Evolutionary conservation across 306 rosid genomes (phyloP).

Genomic region (Castanopsis chinensis): DNA sequence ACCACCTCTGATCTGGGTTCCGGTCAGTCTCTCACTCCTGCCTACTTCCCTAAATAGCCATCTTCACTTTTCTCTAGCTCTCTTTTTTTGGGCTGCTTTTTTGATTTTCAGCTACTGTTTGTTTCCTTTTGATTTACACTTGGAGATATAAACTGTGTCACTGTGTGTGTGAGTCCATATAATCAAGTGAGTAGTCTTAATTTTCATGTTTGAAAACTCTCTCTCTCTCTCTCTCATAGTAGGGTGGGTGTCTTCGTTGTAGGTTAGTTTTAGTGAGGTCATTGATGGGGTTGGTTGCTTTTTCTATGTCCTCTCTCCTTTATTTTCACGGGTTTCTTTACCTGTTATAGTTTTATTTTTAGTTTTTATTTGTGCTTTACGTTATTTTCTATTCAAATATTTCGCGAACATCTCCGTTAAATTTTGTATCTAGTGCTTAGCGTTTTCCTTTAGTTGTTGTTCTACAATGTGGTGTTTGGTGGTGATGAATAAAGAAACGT

Average conservation of each 20-base stretch:
- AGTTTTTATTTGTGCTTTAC: neutral
- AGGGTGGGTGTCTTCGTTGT: conserved; percentile 16
- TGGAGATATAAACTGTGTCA: neutral
- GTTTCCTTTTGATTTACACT: neutral
- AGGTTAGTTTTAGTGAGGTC: conserved; percentile 33
- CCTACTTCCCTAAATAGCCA: neutral
- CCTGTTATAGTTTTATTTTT: neutral
- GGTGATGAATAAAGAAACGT: conserved; percentile 13
- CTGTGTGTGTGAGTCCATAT: neutral
- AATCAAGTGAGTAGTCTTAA: conserved; percentile 1
- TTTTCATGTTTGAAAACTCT: conserved; percentile 15
- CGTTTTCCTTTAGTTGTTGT: neutral
- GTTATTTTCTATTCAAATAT: conserved; percentile 5
- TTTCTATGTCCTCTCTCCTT: conserved; percentile 16
- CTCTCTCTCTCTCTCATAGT: neutral
- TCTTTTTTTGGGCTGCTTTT: neutral
- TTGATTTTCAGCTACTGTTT: neutral
- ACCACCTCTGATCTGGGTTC: conserved; percentile 81
- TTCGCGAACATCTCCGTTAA: neutral
- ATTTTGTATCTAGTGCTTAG: neutral
- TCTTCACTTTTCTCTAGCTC: neutral
- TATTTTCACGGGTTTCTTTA: neutral
- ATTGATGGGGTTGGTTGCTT: conserved; percentile 35
- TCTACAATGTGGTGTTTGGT: conserved; percentile 13
- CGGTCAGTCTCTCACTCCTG: conserved; percentile 45